Evolutionary conservation across 176 grass and related monocot genomes (phyloP).

Genomic region (Cymbopogon citratus): DNA sequence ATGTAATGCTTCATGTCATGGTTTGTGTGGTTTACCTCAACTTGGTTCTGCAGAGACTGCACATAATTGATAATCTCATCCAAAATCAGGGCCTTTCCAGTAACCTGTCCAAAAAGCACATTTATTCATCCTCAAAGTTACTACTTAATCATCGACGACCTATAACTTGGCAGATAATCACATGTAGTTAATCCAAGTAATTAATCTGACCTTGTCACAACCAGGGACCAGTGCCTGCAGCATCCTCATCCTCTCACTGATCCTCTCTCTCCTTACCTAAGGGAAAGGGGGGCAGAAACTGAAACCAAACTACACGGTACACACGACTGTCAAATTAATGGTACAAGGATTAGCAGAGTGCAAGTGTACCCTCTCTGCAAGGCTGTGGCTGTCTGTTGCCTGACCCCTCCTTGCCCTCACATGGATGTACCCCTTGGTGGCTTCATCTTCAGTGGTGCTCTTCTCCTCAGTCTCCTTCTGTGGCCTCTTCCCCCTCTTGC

Average conservation of each 20-base stretch:
- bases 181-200: background rate
- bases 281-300: slow-evolving; percentile 3
- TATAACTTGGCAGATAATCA: background rate
- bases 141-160: background rate
- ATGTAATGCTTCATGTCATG: no score
- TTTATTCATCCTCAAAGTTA: slow-evolving; percentile 24
- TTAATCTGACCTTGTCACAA: slow-evolving; percentile 78
- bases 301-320: slow-evolving; percentile 1
- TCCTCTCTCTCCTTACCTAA: slow-evolving; percentile 93
- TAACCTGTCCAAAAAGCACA: slow-evolving; percentile 45
- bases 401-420: slow-evolving; percentile 96
- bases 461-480: slow-evolving; percentile 44
- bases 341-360: slow-evolving; percentile 12
- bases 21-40: slow-evolving; percentile 58
- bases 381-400: slow-evolving; percentile 94
- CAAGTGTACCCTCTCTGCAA: slow-evolving; percentile 75
- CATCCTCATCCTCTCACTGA: slow-evolving; percentile 96
- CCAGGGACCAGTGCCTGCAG: slow-evolving; percentile 85
- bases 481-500: slow-evolving; percentile 44
- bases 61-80: slow-evolving; percentile 99
- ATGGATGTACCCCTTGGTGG: slow-evolving; percentile 78
- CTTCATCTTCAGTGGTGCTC: slow-evolving; percentile 45
- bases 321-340: slow-evolving; percentile 13
- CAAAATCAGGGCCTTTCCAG: slow-evolving; percentile 77
- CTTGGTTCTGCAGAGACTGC: slow-evolving; percentile 88